These are phyloP conservation scores for Brassica carinata DNA, from an alignment of 345 rosid genomes.

Conservation along the genomic window DNA sequence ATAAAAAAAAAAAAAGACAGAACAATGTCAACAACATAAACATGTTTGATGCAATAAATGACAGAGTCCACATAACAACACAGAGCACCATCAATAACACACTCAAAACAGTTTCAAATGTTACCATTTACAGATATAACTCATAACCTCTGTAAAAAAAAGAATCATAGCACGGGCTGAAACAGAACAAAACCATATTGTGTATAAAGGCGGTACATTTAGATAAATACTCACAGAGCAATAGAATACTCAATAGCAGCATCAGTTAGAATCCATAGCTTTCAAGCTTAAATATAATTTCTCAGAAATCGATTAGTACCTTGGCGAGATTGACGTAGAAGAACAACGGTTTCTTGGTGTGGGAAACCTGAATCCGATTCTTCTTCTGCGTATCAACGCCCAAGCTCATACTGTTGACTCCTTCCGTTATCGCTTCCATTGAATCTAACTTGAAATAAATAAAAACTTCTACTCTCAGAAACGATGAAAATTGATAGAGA, in stretches of 20 bases:
- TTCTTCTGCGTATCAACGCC: constrained; percentile 61
- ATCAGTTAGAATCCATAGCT: neutral
- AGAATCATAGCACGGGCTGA: neutral
- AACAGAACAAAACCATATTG: neutral
- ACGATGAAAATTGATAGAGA: constrained; percentile 14
- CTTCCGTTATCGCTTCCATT: constrained; percentile 82
- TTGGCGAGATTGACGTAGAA: constrained; percentile 97
- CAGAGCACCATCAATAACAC: neutral
- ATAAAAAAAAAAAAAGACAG: neutral
- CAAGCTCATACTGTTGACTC: constrained; percentile 59
- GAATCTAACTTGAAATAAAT: neutral
- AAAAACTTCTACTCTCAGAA: constrained; percentile 9
- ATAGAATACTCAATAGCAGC: neutral
- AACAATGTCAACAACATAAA: constrained; percentile 7
- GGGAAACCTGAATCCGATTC: constrained; percentile 92
- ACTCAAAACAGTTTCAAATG: neutral
- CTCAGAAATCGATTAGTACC: constrained; percentile 38
- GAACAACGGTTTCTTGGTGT: constrained; percentile 91
- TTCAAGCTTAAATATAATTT: neutral
- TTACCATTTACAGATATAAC: neutral
- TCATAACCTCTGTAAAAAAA: neutral
- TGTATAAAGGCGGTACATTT: neutral
- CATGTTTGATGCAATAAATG: neutral
- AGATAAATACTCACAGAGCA: constrained; percentile 2
- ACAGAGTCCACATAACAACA: constrained; percentile 6